Percentiles rank a stretch among this genome's conserved stretches.
Conservation (phyloP, 2,329 filamentous ascomycete species). For the Tricladium varicosporioides region DNA sequence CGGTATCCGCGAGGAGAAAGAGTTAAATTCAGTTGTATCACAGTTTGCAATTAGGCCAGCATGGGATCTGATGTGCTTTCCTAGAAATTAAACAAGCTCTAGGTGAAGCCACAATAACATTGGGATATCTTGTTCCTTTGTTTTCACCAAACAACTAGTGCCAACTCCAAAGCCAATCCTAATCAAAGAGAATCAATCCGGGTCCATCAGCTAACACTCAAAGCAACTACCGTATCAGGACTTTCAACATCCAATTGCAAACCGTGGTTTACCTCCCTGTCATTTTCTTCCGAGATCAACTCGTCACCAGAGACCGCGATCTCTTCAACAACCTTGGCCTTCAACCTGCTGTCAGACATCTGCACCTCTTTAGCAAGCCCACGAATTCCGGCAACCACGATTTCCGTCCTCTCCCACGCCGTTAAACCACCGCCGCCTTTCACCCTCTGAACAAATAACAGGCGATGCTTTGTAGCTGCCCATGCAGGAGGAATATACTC, state of each 20-base stretch:
- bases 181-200: background rate
- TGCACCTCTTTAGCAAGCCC: slow-evolving; percentile 22
- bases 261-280: slow-evolving; percentile 10
- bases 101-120: no score
- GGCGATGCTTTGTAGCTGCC: slow-evolving; percentile 20
- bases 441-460: slow-evolving; percentile 26
- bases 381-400: slow-evolving; percentile 26
- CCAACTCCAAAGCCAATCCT: background rate
- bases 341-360: slow-evolving; percentile 21
- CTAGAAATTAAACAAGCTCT: no score
- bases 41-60: no score
- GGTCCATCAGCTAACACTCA: slow-evolving; percentile 7
- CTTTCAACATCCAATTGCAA: slow-evolving; percentile 30
- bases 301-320: slow-evolving; percentile 15
- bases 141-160: background rate
- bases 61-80: no score
- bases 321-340: slow-evolving; percentile 18
- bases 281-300: slow-evolving; percentile 7
- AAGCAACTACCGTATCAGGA: slow-evolving; percentile 28
- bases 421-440: slow-evolving; percentile 23
- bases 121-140: no score
- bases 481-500: slow-evolving; percentile 29
- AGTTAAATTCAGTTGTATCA: no score
- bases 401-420: slow-evolving; percentile 23
- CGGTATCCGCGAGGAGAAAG: no score